Percentiles rank a stretch among this genome's conserved stretches.
Conservation (phyloP, 176 grass and related monocot species). For the maize (Zea mays) region DNA sequence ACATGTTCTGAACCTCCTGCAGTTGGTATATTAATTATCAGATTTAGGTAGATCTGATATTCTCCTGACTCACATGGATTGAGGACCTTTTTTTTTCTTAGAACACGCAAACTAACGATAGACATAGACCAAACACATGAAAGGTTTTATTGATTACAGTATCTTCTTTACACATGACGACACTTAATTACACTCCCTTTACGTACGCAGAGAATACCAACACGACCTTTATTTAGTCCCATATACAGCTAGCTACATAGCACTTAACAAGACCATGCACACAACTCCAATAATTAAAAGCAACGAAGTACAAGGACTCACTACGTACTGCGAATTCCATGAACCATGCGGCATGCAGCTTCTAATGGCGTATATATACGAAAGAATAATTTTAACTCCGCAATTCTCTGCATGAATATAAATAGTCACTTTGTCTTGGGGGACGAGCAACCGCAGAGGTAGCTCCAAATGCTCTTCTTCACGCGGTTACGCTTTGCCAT, state of each 20-base stretch:
- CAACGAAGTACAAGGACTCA: background rate
- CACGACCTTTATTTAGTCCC: too few relatives aligned
- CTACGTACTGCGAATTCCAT: background rate
- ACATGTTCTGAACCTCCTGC: too few relatives aligned
- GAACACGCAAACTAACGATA: background rate
- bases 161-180: background rate
- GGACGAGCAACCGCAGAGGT: conserved; percentile 36
- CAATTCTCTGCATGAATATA: too few relatives aligned
- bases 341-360: background rate
- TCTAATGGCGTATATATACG: background rate
- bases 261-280: background rate
- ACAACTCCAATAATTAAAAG: conserved; percentile 24
- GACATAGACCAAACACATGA: background rate
- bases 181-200: background rate
- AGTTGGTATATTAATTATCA: background rate
- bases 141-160: background rate
- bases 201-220: background rate
- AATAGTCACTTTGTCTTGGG: background rate
- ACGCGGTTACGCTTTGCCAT: conserved; percentile 34
- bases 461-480: conserved; percentile 50
- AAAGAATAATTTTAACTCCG: background rate
- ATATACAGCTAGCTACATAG: background rate
- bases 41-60: background rate
- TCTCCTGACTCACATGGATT: background rate
- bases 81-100: background rate